Evolutionary conservation across 2,329 filamentous ascomycete genomes (phyloP).

Genomic region (Ophiostoma triangulosporum): DNA sequence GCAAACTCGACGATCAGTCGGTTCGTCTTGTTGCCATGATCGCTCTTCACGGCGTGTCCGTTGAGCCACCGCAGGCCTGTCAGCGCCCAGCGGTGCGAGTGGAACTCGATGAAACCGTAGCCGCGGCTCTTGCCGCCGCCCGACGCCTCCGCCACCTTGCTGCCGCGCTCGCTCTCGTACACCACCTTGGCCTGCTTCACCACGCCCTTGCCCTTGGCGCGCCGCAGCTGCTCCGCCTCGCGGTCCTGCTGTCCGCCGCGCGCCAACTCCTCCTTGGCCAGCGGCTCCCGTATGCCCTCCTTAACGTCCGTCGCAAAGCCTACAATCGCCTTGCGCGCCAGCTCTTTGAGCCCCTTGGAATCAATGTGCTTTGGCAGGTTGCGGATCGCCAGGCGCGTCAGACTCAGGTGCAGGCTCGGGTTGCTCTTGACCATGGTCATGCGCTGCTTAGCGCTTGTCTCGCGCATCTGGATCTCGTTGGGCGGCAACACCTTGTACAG

Average conservation of each 20-base stretch:
- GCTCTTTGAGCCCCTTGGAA: constrained; percentile 78
- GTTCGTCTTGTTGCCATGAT: constrained; percentile 60
- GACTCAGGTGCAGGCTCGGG: constrained; percentile 72
- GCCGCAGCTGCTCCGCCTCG: constrained; percentile 67
- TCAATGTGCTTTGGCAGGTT: constrained; percentile 77
- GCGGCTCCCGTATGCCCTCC: constrained; percentile 54
- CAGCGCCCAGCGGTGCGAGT: constrained; percentile 80
- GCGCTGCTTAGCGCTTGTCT: constrained; percentile 74
- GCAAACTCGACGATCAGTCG: constrained; percentile 91
- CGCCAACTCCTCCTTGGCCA: constrained; percentile 80
- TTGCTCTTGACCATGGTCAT: constrained; percentile 86
- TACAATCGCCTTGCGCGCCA: constrained; percentile 85
- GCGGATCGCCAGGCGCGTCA: constrained; percentile 81
- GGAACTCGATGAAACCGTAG: constrained; percentile 96
- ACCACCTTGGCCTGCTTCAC: constrained; percentile 91
- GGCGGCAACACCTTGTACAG: constrained; percentile 64
- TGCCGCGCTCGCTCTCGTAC: constrained; percentile 75
- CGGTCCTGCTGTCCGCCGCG: constrained; percentile 70
- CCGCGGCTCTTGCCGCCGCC: constrained; percentile 68
- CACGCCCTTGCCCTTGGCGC: constrained; percentile 68
- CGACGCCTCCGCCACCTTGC: constrained; percentile 58
- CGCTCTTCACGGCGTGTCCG: constrained; percentile 49
- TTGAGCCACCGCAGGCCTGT: constrained; percentile 95
- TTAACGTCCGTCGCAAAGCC: constrained; percentile 89
- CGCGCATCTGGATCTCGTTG: constrained; percentile 74